phyloP scores from a whole-genome alignment of 192 early-diverging fungal genomes.

The Mortierella hygrophila region DNA sequence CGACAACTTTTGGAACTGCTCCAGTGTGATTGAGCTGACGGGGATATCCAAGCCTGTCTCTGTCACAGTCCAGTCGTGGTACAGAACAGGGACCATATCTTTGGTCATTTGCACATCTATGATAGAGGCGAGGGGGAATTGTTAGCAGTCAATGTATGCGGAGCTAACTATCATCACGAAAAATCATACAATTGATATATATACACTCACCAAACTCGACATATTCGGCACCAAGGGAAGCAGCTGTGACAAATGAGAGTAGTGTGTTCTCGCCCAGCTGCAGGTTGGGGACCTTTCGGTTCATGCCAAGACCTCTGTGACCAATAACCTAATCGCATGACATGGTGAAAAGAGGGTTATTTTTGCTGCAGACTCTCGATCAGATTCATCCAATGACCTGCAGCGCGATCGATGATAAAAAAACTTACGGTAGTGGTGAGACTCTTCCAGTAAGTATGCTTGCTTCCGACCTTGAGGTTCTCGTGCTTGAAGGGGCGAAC shows the following conservation, averaged over 20 bases:
- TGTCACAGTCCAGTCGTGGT: constrained; percentile 92
- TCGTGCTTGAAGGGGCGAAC: constrained; percentile 73
- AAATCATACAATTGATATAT: not conserved
- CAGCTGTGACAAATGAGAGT: constrained; percentile 86
- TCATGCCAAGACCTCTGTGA: constrained; percentile 92
- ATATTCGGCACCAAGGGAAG: constrained; percentile 85
- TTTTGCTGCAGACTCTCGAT: not conserved
- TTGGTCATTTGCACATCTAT: constrained; percentile 93
- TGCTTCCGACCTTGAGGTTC: constrained; percentile 68
- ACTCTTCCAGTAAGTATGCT: constrained; percentile 71
- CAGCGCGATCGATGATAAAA: no score
- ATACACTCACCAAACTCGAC: constrained; percentile 86
- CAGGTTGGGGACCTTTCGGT: constrained; percentile 70
- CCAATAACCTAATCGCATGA: constrained; percentile 73
- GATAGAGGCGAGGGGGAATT: not conserved
- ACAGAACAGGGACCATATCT: constrained; percentile 87
- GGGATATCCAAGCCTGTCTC: constrained; percentile 80
- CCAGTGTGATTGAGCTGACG: constrained; percentile 73
- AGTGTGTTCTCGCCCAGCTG: constrained; percentile 95
- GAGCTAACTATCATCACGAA: not conserved
- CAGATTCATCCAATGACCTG: not conserved
- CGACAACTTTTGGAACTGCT: constrained; percentile 75
- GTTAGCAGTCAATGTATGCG: not conserved
- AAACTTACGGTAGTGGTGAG: constrained; percentile 65
- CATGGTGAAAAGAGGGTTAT: not conserved